Evolutionary conservation across 345 rosid species (phyloP).

Genomic region (Gossypium anomalum): DNA sequence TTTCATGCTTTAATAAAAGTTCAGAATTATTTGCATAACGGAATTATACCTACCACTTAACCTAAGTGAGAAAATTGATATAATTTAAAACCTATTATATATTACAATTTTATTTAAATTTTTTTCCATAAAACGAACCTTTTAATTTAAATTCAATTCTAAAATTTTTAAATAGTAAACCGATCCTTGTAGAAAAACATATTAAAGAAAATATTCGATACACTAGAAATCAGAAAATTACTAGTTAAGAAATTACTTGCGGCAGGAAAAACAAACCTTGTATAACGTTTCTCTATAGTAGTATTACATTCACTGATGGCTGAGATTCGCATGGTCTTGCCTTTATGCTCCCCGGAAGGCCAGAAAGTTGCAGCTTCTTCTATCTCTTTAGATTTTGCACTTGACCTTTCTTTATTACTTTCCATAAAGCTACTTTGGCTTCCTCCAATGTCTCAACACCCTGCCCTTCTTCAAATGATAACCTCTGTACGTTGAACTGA

Average conservation of each 20-base stretch:
- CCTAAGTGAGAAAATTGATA: too few species aligned
- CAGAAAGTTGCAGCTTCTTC: background rate
- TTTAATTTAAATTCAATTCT: too few species aligned
- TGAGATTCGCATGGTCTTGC: background rate
- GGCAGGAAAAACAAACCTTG: background rate
- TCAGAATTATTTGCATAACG: too few species aligned
- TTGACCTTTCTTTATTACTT: conserved; percentile 59
- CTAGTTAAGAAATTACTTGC: background rate
- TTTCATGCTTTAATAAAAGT: too few species aligned
- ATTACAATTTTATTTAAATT: too few species aligned
- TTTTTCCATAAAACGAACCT: too few species aligned
- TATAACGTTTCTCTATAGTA: background rate
- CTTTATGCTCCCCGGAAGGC: background rate
- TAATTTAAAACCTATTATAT: too few species aligned
- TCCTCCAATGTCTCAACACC: conserved; percentile 81
- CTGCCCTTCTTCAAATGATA: conserved; percentile 72
- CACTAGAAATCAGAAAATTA: background rate
- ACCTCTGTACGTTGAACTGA: conserved; percentile 86
- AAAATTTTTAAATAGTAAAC: background rate
- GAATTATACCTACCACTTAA: too few species aligned
- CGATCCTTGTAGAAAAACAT: background rate
- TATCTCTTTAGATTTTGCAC: conserved; percentile 41
- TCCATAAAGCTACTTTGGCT: conserved; percentile 81
- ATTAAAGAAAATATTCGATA: background rate
- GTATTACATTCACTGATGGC: background rate